Evolutionary conservation across 352 stramenopile genomes (phyloP).

Genomic region (Phytophthora quininea): DNA sequence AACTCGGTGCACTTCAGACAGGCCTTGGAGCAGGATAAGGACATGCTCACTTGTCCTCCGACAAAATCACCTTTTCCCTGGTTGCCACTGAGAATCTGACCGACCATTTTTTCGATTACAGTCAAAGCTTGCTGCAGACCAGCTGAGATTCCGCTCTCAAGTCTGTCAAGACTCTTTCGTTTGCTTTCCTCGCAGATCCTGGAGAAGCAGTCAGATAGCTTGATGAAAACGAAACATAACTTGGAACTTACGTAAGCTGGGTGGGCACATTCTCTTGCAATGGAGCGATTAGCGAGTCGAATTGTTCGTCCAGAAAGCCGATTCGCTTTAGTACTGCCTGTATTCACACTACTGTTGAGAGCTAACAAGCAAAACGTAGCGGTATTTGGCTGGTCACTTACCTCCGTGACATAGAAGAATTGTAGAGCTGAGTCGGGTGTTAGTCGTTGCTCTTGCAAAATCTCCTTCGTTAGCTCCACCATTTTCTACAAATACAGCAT

Average conservation of each 20-base stretch:
- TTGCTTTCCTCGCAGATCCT: conserved; percentile 86
- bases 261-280: conserved; percentile 56
- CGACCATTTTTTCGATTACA: conserved; percentile 64
- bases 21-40: conserved; percentile 68
- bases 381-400: conserved; percentile 10
- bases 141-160: conserved; percentile 56
- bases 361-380: conserved; percentile 2
- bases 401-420: conserved; percentile 74
- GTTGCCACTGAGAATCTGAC: conserved; percentile 49
- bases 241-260: conserved; percentile 65
- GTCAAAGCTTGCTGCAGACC: conserved; percentile 60
- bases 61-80: conserved; percentile 85
- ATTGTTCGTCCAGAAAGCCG: conserved; percentile 68
- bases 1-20: conserved; percentile 79
- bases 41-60: conserved; percentile 74
- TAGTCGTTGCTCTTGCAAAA: conserved; percentile 72
- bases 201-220: neutral
- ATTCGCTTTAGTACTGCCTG: conserved; percentile 67
- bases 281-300: conserved; percentile 48
- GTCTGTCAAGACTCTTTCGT: conserved; percentile 64
- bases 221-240: neutral
- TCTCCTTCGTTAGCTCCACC: conserved; percentile 48
- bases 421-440: conserved; percentile 61
- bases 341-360: neutral
- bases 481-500: conserved; percentile 51